These are phyloP conservation scores for Carex parvula DNA, from an alignment of 176 grass and related monocot genomes.

Conservation along the genomic window DNA sequence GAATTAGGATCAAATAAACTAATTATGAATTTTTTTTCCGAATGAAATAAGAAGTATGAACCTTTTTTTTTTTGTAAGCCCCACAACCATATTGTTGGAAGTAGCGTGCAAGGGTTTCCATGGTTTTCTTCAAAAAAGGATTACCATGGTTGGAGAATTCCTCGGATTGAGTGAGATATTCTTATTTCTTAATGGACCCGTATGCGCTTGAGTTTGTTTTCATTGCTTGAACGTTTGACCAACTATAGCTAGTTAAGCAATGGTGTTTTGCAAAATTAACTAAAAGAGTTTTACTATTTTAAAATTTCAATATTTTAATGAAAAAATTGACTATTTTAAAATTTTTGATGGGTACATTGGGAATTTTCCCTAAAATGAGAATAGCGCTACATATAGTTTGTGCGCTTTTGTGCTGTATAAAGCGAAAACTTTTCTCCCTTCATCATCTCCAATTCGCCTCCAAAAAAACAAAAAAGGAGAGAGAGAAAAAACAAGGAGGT, in stretches of 20 bases:
- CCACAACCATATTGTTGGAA: not conserved
- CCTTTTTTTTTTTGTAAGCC: no score
- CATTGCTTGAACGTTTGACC: not conserved
- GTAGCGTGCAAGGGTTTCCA: not conserved
- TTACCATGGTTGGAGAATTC: not conserved
- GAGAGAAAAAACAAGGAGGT: not conserved
- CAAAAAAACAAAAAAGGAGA: not conserved
- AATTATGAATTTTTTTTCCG: no score
- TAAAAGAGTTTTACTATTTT: not conserved
- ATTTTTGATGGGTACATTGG: no score
- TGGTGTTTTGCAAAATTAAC: not conserved
- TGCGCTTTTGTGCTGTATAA: no score
- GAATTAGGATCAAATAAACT: no score
- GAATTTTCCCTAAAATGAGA: no score
- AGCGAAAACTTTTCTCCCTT: not conserved
- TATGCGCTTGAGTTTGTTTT: not conserved
- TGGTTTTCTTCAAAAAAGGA: not conserved
- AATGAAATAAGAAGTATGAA: no score
- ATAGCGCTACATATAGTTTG: no score
- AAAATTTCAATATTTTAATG: no score
- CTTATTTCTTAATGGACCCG: not conserved
- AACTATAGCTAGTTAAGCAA: not conserved
- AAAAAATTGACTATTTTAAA: no score
- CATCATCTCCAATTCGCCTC: conserved; percentile 15
- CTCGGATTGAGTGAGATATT: not conserved